Percentiles rank a stretch among this genome's conserved stretches.
phyloP scores from a whole-genome alignment of 805 yeast species.

The Candida peoriensis region DNA sequence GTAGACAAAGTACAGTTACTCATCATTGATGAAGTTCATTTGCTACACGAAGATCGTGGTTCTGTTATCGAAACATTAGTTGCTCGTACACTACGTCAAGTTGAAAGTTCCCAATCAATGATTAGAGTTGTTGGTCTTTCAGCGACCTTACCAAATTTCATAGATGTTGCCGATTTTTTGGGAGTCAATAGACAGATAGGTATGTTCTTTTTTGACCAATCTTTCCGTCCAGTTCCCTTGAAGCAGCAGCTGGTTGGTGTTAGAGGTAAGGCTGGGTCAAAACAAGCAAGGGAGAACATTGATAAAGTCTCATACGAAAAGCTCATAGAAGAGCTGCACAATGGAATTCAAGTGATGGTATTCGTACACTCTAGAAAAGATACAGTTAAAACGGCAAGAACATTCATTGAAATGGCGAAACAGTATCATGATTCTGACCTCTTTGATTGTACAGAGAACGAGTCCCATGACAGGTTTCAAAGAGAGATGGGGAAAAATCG shows the following conservation, averaged over 20 bases:
- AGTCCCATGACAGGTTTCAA: constrained; percentile 38
- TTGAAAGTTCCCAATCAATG: constrained; percentile 90
- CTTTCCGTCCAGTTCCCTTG: constrained; percentile 91
- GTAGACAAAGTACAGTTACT: constrained; percentile 79
- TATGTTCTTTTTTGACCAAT: constrained; percentile 89
- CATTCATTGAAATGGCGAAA: constrained; percentile 63
- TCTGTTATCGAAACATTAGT: constrained; percentile 94
- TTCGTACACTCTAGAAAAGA: constrained; percentile 96
- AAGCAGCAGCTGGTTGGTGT: constrained; percentile 87
- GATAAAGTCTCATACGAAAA: constrained; percentile 77
- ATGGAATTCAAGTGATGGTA: constrained; percentile 90
- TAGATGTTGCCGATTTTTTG: constrained; percentile 91
- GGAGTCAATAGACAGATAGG: constrained; percentile 89
- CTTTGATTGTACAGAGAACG: constrained; percentile 52
- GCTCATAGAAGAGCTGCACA: constrained; percentile 55
- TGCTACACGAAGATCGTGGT: constrained; percentile 96
- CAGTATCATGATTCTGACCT: constrained; percentile 48
- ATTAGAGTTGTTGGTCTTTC: constrained; percentile 91
- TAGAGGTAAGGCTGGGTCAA: constrained; percentile 77
- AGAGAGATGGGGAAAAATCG: constrained; percentile 69
- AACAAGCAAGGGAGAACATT: constrained; percentile 59
- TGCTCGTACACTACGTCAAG: constrained; percentile 91
- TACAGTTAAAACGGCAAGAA: constrained; percentile 76
- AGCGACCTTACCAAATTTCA: constrained; percentile 87
- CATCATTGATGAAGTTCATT: constrained; percentile 94